Evolutionary conservation across 768 basidiomycete species (phyloP), one percentile per base, ranked within the genome.

Genomic region (Myochromella boudieri): DNA sequence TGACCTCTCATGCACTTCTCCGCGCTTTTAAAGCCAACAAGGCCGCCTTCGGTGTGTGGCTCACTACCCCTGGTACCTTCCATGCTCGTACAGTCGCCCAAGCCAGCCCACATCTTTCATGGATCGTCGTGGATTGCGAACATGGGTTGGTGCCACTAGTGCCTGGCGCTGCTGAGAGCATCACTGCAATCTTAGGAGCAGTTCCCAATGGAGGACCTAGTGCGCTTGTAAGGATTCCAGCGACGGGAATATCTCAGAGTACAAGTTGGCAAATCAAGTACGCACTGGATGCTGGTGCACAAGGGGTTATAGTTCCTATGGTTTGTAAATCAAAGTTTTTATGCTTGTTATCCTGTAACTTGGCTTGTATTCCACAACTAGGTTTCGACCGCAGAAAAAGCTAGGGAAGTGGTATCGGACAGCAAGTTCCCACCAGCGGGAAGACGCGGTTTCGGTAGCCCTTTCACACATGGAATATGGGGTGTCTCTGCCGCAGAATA

Each of bases 191-290:
- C 29, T 66, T 78, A 1, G 72, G 72, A 7, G 64, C 79, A 1
- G 67, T 68, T 2, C 56, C 58, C 2, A 53, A 56, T 24, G 75
- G 74, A 1, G 74, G 72, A 1, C 79, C 80, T 0, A 84, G 77
- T 53, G 67, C 77, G 8, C 53, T 87, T 29, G 78, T 87, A 4
- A 64, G 85, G 21, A 77, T 86, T 38, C 80, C 85, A 6, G 82
- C 82, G 6, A 86, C 84, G 2, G 84, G 82, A 0, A 58, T 72
- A 27, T 76, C 73, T 21, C 66, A 67, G 0, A 76, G 78, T 51
- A 80, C 81, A 2, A 71, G 72, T 45, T 85, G 84, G 83, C 84
- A 85, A 61, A 84, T 87, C 64, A 87, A 87, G 65, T 72, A 81
- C 49, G 84, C 79, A 1, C 71, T 87, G 24, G 85, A 87, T 56